phyloP scores from a whole-genome alignment of 2,329 filamentous ascomycete species.

The Epichloe sibirici region DNA sequence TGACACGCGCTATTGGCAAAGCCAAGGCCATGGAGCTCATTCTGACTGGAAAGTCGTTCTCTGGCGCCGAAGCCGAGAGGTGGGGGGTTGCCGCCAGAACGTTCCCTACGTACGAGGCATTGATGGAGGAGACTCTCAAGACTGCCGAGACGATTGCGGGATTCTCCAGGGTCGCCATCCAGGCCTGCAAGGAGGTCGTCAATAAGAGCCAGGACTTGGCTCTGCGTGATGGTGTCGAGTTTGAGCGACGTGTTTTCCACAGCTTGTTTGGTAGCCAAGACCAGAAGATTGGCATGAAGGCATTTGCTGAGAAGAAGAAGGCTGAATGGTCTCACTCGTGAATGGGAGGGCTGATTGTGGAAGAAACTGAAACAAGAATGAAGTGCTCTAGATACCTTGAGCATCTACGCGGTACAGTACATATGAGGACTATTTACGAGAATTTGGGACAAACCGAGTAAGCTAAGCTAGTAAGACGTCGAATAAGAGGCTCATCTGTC shows the following conservation, averaged over 20 bases:
- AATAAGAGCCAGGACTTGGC: slow-evolving; percentile 95
- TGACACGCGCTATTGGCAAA: slow-evolving; percentile 76
- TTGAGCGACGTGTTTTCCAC: slow-evolving; percentile 88
- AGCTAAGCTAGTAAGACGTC: too few relatives aligned
- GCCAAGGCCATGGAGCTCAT: slow-evolving; percentile 84
- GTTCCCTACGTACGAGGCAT: slow-evolving; percentile 67
- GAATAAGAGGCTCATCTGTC: too few relatives aligned
- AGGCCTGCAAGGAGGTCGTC: slow-evolving; percentile 93
- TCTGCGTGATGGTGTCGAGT: slow-evolving; percentile 84
- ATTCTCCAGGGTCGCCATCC: slow-evolving; percentile 75
- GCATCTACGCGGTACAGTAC: neutral
- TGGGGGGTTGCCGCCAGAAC: slow-evolving; percentile 89
- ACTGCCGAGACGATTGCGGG: slow-evolving; percentile 84
- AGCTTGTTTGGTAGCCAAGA: slow-evolving; percentile 85
- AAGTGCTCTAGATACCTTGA: neutral
- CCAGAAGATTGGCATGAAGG: slow-evolving; percentile 94
- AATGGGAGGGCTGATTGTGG: neutral
- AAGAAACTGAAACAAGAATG: neutral
- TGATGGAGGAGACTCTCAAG: slow-evolving; percentile 68
- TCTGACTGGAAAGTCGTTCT: slow-evolving; percentile 74
- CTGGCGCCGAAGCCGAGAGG: slow-evolving; percentile 68
- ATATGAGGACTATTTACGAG: too few relatives aligned
- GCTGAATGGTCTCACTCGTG: slow-evolving; percentile 79
- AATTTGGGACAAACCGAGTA: too few relatives aligned
- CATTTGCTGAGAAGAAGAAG: slow-evolving; percentile 92